Conservation (phyloP, 768 basidiomycete genomes). For the Clitopilus hobsonii region DNA sequence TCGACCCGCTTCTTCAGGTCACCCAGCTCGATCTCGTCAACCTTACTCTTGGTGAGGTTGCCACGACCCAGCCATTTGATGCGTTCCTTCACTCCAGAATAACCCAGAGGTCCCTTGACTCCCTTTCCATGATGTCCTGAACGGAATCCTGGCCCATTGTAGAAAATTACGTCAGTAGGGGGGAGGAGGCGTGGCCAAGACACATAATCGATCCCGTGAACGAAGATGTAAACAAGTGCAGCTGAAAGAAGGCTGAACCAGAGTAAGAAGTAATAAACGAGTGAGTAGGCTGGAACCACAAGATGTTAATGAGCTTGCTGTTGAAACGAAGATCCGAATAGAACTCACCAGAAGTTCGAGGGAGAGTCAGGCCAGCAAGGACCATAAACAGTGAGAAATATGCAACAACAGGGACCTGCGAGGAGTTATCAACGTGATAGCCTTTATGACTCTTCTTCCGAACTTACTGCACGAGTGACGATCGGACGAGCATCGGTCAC, state of each 20-base stretch:
- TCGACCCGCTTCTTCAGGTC: constrained; percentile 72
- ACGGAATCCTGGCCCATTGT: constrained; percentile 84
- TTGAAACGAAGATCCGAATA: not conserved
- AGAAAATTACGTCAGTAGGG: constrained; percentile 80
- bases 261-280: constrained; percentile 78
- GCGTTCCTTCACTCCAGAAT: constrained; percentile 28
- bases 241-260: constrained; percentile 66
- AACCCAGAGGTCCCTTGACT: constrained; percentile 23
- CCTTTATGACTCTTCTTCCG: not conserved
- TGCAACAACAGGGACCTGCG: constrained; percentile 78
- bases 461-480: constrained; percentile 73
- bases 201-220: constrained; percentile 93
- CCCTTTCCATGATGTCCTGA: constrained; percentile 77
- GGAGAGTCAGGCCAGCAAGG: constrained; percentile 78
- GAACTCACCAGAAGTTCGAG: constrained; percentile 77
- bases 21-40: constrained; percentile 80
- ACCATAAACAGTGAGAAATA: constrained; percentile 87
- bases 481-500: constrained; percentile 80
- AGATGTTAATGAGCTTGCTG: constrained; percentile 1
- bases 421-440: constrained; percentile 1
- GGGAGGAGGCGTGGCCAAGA: constrained; percentile 89
- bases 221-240: constrained; percentile 67
- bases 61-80: constrained; percentile 31
- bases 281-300: constrained; percentile 65
- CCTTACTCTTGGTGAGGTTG: constrained; percentile 30